Percentiles rank a stretch among this genome's conserved stretches.
These are phyloP conservation scores for Melianthus villosus DNA, from an alignment of 441 rosid genomes.

Conservation along the genomic window DNA sequence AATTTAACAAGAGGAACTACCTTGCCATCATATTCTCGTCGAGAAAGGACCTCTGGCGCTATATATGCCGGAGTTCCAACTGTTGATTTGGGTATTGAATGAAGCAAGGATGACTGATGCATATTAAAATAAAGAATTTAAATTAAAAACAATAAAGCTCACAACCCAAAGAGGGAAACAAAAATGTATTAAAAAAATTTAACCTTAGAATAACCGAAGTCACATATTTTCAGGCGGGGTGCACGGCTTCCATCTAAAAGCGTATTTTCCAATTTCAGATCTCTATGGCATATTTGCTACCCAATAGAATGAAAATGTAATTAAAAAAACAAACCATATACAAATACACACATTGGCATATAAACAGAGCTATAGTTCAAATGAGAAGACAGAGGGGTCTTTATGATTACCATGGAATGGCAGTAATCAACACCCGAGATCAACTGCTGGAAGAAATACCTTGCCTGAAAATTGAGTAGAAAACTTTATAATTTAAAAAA, in stretches of 20 bases:
- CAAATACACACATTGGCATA: neutral
- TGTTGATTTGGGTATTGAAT: constrained; percentile 55
- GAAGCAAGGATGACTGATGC: constrained; percentile 44
- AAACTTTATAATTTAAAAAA: no score
- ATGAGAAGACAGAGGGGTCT: neutral
- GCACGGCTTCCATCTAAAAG: constrained; percentile 53
- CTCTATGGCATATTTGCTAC: constrained; percentile 64
- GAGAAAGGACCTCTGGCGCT: constrained; percentile 49
- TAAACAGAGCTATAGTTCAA: no score
- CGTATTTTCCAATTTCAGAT: constrained; percentile 48
- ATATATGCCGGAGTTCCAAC: constrained; percentile 69
- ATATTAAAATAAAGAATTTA: no score
- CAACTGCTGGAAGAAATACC: constrained; percentile 48
- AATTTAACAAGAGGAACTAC: no score
- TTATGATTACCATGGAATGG: constrained; percentile 34
- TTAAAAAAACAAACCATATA: neutral
- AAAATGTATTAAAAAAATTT: no score
- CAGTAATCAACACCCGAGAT: constrained; percentile 61
- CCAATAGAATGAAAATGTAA: neutral
- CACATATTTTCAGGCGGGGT: constrained; percentile 55
- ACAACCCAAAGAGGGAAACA: no score
- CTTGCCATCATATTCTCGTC: constrained; percentile 47
- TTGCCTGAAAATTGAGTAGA: constrained; percentile 19
- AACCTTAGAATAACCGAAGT: constrained; percentile 72
- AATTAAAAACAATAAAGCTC: no score